These are phyloP conservation scores for Lunasporangiospora selenospora DNA, from an alignment of 192 early-diverging fungal species.

Conservation along the genomic window DNA sequence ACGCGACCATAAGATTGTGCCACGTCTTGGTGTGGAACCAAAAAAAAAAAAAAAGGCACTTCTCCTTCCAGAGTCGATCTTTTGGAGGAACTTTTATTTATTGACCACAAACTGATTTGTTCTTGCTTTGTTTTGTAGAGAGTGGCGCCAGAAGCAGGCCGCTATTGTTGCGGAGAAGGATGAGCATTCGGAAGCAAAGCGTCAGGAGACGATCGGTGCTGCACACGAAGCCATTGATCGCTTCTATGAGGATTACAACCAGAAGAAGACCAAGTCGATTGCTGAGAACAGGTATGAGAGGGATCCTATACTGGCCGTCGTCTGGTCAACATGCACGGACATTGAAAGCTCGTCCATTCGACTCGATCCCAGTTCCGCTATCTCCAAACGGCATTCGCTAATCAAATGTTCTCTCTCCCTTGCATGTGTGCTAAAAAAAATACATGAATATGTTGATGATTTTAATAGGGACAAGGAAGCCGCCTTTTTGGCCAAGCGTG, in stretches of 20 bases:
- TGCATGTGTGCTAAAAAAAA: no score
- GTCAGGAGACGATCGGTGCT: conserved; percentile 63
- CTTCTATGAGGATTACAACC: conserved; percentile 86
- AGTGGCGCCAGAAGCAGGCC: conserved; percentile 71
- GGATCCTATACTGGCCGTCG: neutral
- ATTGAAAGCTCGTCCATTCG: no score
- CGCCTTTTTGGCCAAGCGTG: conserved; percentile 47
- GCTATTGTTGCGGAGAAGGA: conserved; percentile 67
- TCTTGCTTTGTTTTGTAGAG: conserved; percentile 28
- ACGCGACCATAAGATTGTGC: neutral
- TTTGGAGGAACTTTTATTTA: neutral
- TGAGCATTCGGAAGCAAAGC: conserved; percentile 53
- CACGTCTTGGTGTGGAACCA: no score
- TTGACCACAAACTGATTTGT: neutral
- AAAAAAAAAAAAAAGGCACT: no score
- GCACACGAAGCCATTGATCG: conserved; percentile 74
- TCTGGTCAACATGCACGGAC: no score
- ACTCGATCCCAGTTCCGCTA: no score
- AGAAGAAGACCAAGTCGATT: conserved; percentile 70
- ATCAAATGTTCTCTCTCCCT: conserved; percentile 1
- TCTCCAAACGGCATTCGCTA: neutral
- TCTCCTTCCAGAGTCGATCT: no score
- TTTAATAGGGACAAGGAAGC: conserved; percentile 49
- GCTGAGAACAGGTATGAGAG: conserved; percentile 65
- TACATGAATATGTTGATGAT: neutral